Evolutionary conservation across 2,329 filamentous ascomycete species (phyloP).

Genomic region (Purpureocillium lavendulum): DNA sequence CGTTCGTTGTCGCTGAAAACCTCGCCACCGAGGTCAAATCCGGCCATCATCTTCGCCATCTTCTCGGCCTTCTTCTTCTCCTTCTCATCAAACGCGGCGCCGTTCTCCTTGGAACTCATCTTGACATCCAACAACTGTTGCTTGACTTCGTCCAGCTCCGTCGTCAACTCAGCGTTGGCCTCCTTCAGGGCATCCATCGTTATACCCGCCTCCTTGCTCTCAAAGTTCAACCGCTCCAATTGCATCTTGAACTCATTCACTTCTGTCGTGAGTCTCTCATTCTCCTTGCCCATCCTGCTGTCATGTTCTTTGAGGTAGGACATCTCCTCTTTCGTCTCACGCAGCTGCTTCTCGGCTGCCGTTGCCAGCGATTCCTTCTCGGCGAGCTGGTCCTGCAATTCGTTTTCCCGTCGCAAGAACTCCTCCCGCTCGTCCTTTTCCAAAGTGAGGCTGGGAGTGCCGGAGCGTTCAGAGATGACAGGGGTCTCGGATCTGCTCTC

Average conservation of each 20-base stretch:
- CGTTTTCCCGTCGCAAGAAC: constrained; percentile 89
- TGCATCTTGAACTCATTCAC: constrained; percentile 95
- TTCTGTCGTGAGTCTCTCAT: constrained; percentile 77
- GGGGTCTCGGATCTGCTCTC: constrained; percentile 58
- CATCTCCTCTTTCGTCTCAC: constrained; percentile 81
- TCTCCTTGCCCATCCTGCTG: constrained; percentile 75
- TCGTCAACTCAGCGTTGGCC: constrained; percentile 85
- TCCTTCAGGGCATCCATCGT: constrained; percentile 98
- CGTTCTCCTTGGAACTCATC: constrained; percentile 93
- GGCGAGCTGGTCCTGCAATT: constrained; percentile 90
- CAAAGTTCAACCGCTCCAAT: constrained; percentile 87
- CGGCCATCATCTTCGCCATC: constrained; percentile 99
- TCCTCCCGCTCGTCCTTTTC: constrained; percentile 98
- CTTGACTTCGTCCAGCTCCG: constrained; percentile 90
- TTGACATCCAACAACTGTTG: constrained; percentile 92
- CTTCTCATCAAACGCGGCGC: constrained; percentile 86
- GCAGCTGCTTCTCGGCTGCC: constrained; percentile 69
- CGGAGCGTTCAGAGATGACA: constrained; percentile 67
- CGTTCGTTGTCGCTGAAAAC: constrained; percentile 91
- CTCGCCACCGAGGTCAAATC: constrained; percentile 88
- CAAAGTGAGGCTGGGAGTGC: constrained; percentile 77
- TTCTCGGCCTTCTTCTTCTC: constrained; percentile 98
- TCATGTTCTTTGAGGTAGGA: constrained; percentile 79
- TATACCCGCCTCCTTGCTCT: constrained; percentile 93
- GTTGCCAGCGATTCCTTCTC: constrained; percentile 82